Base-by-base conservation (phyloP, 2,329 filamentous ascomycete genomes). In the Xylaria polymorpha region DNA sequence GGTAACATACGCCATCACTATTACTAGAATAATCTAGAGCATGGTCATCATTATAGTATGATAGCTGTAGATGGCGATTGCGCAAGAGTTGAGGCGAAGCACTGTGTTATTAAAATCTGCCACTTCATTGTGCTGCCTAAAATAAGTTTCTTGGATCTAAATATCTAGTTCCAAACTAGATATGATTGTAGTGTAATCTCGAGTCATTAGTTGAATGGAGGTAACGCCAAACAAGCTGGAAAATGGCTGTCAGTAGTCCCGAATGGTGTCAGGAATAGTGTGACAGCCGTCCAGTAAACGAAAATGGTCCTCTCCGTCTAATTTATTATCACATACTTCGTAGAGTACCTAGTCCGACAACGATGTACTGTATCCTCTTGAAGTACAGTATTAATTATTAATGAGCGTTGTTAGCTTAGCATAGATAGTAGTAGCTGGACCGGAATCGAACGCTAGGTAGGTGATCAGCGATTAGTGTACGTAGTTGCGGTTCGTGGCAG, bases 261-360 rank as follows among this genome's bases (percentile, higher is more conserved):
- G n/a, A 56, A 56, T 35, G 35, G 8, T n/a, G n/a, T n/a, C n/a
- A n/a, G n/a, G 51, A 55, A 55, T 29, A 32, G 51, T 22, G 50
- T 53, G 50, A n/a, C 37, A 39, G 12, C 37, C 55, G 35, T 37
- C 55, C 55, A 37, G 39, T 37, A 58, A 43, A 43, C 22, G 5
- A 8, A 9, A 25, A 22, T 18, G 10, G 14, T 15, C 46, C 22
- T 35, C 29, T 35, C 29, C 7, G 9, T 22, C 8, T 46, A 22
- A 29, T 29, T 29, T 29, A 32, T 22, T 35, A 53, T 32, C 15
- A 35, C 15, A 14, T 22, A n/a, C 14, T 35, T 9, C 7, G 10
- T 37, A 37, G 25, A 8, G n/a, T 39, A 37, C 32, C 35, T 20
- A 55, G n/a, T 39, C 35, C 43, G 14, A 44, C 29, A 10, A 20